phyloP scores from a whole-genome alignment of 2,329 filamentous ascomycete species.

The Fusarium camptoceras region DNA sequence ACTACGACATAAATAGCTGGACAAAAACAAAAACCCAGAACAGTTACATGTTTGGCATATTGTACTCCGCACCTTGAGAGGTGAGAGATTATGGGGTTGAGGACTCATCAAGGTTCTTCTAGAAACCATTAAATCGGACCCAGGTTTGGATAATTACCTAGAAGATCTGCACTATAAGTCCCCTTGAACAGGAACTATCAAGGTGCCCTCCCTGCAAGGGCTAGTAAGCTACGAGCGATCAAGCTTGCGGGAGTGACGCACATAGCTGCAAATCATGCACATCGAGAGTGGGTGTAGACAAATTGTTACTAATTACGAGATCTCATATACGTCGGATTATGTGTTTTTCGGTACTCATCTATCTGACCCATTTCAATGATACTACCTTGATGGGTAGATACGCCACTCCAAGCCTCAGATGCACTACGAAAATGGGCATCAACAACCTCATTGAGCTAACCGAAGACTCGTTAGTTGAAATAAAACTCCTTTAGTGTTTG shows the following conservation, averaged over 20 bases:
- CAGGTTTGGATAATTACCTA: background rate
- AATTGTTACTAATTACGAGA: background rate
- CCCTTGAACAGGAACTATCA: constrained; percentile 17
- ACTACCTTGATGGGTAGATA: constrained; percentile 29
- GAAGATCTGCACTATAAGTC: constrained; percentile 1
- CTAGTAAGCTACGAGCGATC: background rate
- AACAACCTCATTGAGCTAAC: background rate
- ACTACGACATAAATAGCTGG: background rate
- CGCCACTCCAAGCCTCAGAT: background rate
- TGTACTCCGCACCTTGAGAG: too few relatives aligned
- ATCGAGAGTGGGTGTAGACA: too few relatives aligned
- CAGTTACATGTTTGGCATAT: background rate
- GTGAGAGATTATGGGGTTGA: background rate
- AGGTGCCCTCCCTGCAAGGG: constrained; percentile 5
- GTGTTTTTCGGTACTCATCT: background rate
- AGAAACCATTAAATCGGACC: background rate
- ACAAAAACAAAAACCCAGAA: background rate
- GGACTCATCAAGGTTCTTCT: constrained; percentile 22
- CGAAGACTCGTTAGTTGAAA: rapidly evolving
- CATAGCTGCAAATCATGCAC: background rate
- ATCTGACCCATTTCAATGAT: background rate
- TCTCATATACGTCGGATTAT: rapidly evolving
- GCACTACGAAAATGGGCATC: background rate
- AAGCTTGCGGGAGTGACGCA: constrained; percentile 2
- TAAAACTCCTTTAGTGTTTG: background rate